Conservation (phyloP, 768 basidiomycete species). For the Chalciporus piperatus region DNA sequence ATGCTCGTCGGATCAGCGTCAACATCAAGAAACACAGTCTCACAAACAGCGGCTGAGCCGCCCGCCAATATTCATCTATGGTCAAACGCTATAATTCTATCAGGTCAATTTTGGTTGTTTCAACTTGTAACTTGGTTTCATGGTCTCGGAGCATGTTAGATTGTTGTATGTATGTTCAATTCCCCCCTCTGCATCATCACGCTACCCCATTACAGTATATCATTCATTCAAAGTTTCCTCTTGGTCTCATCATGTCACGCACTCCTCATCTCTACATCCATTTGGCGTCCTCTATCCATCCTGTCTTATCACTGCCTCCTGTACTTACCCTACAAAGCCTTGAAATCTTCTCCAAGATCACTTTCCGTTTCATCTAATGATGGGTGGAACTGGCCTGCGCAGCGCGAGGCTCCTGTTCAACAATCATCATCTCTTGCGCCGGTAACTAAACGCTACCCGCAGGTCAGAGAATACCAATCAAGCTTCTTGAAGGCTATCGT, state of each 20-base stretch:
- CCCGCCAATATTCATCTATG: neutral
- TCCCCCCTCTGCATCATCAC: neutral
- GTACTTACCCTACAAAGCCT: neutral
- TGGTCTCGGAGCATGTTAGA: neutral
- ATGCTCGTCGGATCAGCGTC: conserved; percentile 40
- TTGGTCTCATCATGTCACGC: neutral
- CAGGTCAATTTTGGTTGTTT: neutral
- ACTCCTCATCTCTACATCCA: neutral
- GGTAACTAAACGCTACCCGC: too few species aligned
- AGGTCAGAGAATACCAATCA: too few species aligned
- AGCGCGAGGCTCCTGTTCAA: too few species aligned
- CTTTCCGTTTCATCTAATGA: too few species aligned
- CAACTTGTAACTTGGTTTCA: neutral
- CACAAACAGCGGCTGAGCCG: conserved; percentile 11
- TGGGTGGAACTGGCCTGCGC: too few species aligned
- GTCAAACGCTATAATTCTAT: neutral
- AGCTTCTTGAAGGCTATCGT: too few species aligned
- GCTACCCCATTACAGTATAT: neutral
- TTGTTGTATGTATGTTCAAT: conserved; percentile 4
- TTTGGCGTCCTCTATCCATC: neutral
- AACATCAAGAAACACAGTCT: conserved; percentile 29
- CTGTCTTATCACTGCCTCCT: neutral
- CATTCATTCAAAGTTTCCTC: neutral
- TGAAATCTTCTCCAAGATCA: too few species aligned
- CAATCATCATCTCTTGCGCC: too few species aligned